phyloP scores from a whole-genome alignment of 257 asterid genomes.

The Pogostemon cablin region DNA sequence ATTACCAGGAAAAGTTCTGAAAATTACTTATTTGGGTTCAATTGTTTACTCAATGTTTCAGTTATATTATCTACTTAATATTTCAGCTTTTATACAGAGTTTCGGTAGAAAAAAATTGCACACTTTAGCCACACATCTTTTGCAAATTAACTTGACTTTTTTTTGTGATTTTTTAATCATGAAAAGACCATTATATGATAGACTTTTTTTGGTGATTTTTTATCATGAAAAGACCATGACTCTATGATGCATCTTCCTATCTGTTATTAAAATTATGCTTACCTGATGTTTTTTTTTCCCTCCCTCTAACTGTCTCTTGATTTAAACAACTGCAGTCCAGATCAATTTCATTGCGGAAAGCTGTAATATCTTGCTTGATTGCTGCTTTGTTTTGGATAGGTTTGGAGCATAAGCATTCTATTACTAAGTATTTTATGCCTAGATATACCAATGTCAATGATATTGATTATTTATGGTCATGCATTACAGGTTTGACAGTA shows the following conservation, averaged over 20 bases:
- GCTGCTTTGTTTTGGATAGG: conserved; percentile 73
- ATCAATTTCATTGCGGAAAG: conserved; percentile 81
- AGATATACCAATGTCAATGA: conserved; percentile 16
- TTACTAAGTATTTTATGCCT: conserved; percentile 20
- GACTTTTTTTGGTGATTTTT: conserved; percentile 2
- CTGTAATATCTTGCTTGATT: conserved; percentile 56
- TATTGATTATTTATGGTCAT: conserved; percentile 21
- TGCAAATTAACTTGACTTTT: too few species aligned
- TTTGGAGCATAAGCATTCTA: conserved; percentile 42
- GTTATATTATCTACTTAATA: background rate
- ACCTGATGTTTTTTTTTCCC: conserved; percentile 23
- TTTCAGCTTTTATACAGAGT: conserved; percentile 15
- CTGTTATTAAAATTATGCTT: conserved; percentile 14
- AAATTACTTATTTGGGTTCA: conserved; percentile 14
- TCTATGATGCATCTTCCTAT: conserved; percentile 13
- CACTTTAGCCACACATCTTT: too few species aligned
- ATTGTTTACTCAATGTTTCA: background rate
- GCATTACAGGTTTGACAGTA: conserved; percentile 69
- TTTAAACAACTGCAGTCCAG: conserved; percentile 61
- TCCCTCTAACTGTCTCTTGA: conserved; percentile 27
- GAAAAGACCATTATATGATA: too few species aligned
- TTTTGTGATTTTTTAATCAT: too few species aligned
- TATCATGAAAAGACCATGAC: conserved; percentile 16
- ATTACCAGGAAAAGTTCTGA: conserved; percentile 18
- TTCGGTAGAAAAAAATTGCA: background rate